Conservation (phyloP, 495 filamentous ascomycete species). For the Darksidea phi region DNA sequence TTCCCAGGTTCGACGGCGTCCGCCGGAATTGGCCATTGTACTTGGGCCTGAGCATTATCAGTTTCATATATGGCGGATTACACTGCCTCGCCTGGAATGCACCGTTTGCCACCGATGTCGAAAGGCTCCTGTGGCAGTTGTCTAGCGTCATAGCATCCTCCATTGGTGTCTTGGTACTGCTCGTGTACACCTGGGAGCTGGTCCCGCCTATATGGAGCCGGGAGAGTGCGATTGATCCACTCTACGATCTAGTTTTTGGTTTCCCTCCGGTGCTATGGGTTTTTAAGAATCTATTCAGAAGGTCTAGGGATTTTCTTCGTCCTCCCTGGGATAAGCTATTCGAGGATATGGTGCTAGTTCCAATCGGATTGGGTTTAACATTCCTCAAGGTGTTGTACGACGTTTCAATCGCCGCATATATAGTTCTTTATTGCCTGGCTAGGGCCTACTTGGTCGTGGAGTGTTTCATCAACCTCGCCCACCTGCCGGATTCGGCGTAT, state of each 20-base stretch:
- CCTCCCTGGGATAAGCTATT: not conserved
- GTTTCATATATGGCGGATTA: constrained; percentile 9
- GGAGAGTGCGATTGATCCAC: no score
- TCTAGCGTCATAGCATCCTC: no score
- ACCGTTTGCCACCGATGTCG: not conserved
- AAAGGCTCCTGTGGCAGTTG: constrained; percentile 11
- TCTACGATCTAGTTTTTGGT: no score
- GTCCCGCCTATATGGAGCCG: no score
- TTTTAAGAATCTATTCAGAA: not conserved
- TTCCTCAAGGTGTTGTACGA: not conserved
- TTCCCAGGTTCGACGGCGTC: not conserved
- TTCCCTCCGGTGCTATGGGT: not conserved
- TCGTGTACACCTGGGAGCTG: no score
- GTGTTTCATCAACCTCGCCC: constrained; percentile 42
- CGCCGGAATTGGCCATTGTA: not conserved
- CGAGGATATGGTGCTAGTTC: no score
- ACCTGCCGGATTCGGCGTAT: constrained; percentile 39
- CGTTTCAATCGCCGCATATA: not conserved
- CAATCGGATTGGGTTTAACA: no score
- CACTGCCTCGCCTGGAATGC: constrained; percentile 9
- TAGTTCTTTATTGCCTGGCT: not conserved
- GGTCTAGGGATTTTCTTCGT: not conserved
- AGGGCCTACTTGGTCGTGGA: constrained; percentile 42
- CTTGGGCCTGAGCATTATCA: not conserved
- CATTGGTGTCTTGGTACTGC: no score